Evolutionary conservation across 169 alveolate species (phyloP).

Genomic region (Miamiensis avidus): DNA sequence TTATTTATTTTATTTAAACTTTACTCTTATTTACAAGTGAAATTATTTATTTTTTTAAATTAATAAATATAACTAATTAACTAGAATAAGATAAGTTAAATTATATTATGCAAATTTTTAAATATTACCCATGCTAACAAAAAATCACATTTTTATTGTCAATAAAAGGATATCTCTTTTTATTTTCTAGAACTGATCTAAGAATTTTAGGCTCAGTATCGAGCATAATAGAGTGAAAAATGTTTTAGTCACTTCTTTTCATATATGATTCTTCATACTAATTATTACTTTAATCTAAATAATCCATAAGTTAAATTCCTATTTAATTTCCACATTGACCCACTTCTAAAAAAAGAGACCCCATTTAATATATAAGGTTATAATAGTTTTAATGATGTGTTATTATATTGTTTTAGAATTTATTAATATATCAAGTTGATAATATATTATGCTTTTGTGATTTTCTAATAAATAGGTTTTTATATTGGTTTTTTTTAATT

Average conservation of each 20-base stretch:
- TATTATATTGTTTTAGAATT: too few species aligned
- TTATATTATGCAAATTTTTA: too few species aligned
- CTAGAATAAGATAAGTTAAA: too few species aligned
- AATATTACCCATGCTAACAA: conserved; percentile 49
- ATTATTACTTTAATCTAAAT: conserved; percentile 47
- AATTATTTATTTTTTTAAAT: too few species aligned
- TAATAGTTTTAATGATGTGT: too few species aligned
- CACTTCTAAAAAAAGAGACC: conserved; percentile 55
- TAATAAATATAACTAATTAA: too few species aligned
- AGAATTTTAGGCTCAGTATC: conserved; percentile 73
- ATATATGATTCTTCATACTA: conserved; percentile 54
- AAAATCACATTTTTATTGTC: conserved; percentile 46
- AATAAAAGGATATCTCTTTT: conserved; percentile 38
- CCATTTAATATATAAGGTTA: conserved; percentile 44
- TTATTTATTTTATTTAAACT: too few species aligned
- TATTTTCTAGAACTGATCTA: conserved; percentile 55
- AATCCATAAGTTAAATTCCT: conserved; percentile 54
- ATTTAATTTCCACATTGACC: conserved; percentile 75
- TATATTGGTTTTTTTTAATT: too few species aligned
- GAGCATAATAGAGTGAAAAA: conserved; percentile 56
- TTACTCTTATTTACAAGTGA: too few species aligned
- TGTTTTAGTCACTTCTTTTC: conserved; percentile 46
- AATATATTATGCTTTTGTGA: too few species aligned
- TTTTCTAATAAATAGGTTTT: too few species aligned
- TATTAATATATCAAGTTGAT: too few species aligned